A percentile compares a stretch with the other conserved stretches of the same genome.
Conservation (phyloP, 768 basidiomycete species). For the Xerocomellus chrysenteron region DNA sequence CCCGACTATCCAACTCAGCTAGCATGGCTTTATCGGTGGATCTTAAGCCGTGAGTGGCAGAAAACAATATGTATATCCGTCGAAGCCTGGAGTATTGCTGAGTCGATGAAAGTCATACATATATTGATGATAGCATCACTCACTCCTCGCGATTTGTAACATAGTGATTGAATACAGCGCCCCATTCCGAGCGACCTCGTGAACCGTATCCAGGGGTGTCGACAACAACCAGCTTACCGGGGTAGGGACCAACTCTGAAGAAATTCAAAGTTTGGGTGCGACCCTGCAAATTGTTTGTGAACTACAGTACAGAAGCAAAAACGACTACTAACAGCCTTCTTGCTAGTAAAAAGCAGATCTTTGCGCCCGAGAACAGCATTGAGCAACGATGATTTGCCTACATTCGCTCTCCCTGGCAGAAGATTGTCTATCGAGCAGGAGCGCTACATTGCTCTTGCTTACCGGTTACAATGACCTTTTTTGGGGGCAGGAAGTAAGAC, state of each 20-base stretch:
- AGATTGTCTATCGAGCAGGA: neutral
- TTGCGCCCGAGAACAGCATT: slow-evolving; percentile 65
- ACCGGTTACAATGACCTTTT: slow-evolving; percentile 31
- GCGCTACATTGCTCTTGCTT: neutral
- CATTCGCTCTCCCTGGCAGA: slow-evolving; percentile 67
- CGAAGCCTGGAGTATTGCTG: slow-evolving; percentile 46
- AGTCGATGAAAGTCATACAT: neutral
- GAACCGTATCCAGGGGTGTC: slow-evolving; percentile 82
- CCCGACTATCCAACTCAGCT: slow-evolving; percentile 37
- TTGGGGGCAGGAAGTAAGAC: neutral
- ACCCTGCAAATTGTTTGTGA: slow-evolving; percentile 44
- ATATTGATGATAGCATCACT: slow-evolving; percentile 24
- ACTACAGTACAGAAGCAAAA: neutral
- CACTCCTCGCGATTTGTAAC: slow-evolving; percentile 60
- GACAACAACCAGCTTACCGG: slow-evolving; percentile 62
- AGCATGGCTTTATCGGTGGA: slow-evolving; percentile 63
- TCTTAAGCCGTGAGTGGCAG: slow-evolving; percentile 62
- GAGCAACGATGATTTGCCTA: slow-evolving; percentile 72
- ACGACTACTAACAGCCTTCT: slow-evolving; percentile 57
- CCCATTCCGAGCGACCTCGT: slow-evolving; percentile 76
- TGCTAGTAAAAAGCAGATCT: slow-evolving; percentile 60
- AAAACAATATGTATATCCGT: slow-evolving; percentile 70
- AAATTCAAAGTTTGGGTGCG: slow-evolving; percentile 73
- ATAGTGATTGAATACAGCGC: slow-evolving; percentile 65
- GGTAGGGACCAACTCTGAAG: slow-evolving; percentile 57